Evolutionary conservation across 768 basidiomycete species (phyloP).

Genomic region (Psilocybe subaeruginosa): DNA sequence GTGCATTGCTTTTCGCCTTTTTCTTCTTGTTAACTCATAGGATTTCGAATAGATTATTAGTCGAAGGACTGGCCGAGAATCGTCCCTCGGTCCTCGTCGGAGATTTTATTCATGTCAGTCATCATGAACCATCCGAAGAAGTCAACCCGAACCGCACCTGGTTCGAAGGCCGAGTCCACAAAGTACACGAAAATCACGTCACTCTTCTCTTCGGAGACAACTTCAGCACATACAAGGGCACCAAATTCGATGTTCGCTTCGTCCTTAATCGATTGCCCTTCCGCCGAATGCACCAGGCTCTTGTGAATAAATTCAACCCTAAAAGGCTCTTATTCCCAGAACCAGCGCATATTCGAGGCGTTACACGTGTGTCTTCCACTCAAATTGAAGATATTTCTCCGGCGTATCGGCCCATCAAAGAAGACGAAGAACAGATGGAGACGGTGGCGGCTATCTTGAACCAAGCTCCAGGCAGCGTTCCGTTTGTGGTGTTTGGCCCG

Average conservation of each 20-base stretch:
- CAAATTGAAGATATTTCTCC: slow-evolving; percentile 27
- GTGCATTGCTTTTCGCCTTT: slow-evolving; percentile 29
- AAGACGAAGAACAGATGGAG: slow-evolving; percentile 51
- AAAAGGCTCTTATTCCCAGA: slow-evolving; percentile 52
- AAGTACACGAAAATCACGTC: slow-evolving; percentile 43
- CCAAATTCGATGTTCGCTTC: slow-evolving; percentile 57
- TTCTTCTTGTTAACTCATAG: neutral
- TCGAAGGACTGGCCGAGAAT: slow-evolving; percentile 60
- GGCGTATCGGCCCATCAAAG: slow-evolving; percentile 35
- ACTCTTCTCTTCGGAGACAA: slow-evolving; percentile 47
- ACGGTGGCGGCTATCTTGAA: slow-evolving; percentile 52
- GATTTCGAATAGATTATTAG: slow-evolving; percentile 39
- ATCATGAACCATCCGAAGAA: slow-evolving; percentile 21
- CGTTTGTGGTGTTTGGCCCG: slow-evolving; percentile 70
- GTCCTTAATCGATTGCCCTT: slow-evolving; percentile 55
- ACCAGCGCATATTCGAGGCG: slow-evolving; percentile 24
- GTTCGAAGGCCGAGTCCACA: slow-evolving; percentile 53
- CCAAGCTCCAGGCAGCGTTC: slow-evolving; percentile 47
- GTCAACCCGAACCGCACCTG: slow-evolving; percentile 27
- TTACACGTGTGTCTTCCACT: slow-evolving; percentile 17
- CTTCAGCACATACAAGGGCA: slow-evolving; percentile 43
- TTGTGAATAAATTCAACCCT: slow-evolving; percentile 40
- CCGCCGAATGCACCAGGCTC: slow-evolving; percentile 58
- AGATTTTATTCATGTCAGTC: slow-evolving; percentile 42
- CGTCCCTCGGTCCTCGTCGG: slow-evolving; percentile 62